Conservation (phyloP, 805 yeast species). For the Zygosaccharomyces lentus region DNA sequence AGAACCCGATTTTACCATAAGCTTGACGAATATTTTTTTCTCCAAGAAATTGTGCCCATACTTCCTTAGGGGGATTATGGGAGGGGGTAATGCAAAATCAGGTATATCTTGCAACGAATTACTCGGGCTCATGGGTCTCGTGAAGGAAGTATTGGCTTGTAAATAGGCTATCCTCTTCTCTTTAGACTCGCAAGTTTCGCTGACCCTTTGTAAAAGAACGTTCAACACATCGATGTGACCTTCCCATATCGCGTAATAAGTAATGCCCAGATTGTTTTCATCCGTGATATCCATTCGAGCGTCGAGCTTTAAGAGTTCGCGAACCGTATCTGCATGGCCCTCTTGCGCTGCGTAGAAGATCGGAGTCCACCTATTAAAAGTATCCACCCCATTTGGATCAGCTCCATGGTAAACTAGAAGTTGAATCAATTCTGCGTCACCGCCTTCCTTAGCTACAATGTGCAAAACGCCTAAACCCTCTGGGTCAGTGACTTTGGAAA, state of each 20-base stretch:
- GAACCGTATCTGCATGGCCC: conserved; percentile 70
- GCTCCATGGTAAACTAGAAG: conserved; percentile 68
- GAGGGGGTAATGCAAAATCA: conserved; percentile 89
- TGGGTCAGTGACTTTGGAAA: conserved; percentile 50
- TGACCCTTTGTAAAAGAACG: conserved; percentile 46
- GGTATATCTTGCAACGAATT: conserved; percentile 65
- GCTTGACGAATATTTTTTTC: conserved; percentile 77
- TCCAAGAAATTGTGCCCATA: conserved; percentile 96
- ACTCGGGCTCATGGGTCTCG: conserved; percentile 9
- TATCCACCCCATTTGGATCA: conserved; percentile 73
- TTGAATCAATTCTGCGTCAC: conserved; percentile 59
- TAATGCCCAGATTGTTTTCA: conserved; percentile 73
- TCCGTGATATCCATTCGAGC: conserved; percentile 69
- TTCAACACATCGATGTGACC: conserved; percentile 83
- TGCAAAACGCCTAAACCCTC: conserved; percentile 89
- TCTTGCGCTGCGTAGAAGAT: conserved; percentile 84
- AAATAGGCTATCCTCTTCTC: neutral
- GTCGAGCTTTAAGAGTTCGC: conserved; percentile 63
- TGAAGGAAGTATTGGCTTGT: neutral
- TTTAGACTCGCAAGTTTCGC: conserved; percentile 4
- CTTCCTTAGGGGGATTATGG: conserved; percentile 85
- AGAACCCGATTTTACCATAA: conserved; percentile 54
- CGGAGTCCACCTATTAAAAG: conserved; percentile 91
- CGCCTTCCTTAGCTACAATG: conserved; percentile 80
- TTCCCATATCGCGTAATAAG: conserved; percentile 90